These are phyloP conservation scores for Colletotrichum lupini DNA, from an alignment of 2,329 filamentous ascomycete species.

Conservation along the genomic window DNA sequence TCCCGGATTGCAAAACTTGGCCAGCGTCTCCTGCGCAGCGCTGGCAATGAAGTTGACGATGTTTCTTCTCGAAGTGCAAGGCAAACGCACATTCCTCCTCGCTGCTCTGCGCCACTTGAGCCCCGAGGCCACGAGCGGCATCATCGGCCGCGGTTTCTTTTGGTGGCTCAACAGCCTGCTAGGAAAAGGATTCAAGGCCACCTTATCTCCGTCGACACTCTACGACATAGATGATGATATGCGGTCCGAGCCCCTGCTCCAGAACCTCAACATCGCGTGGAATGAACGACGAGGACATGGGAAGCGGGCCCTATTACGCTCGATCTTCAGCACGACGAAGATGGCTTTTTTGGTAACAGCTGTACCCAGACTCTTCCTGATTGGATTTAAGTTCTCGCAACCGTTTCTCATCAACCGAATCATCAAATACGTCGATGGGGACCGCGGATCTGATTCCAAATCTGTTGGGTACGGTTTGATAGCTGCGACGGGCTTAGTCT, in stretches of 20 bases:
- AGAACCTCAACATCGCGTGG: constrained; percentile 39
- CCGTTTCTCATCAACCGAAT: constrained; percentile 40
- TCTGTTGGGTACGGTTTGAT: constrained; percentile 47
- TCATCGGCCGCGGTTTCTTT: constrained; percentile 45
- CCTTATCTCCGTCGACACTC: constrained; percentile 24
- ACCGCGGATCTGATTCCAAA: constrained; percentile 21
- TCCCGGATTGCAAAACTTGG: constrained; percentile 39
- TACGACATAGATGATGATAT: constrained; percentile 42
- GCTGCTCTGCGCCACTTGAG: neutral
- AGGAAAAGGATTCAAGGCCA: constrained; percentile 37
- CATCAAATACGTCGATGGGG: constrained; percentile 37
- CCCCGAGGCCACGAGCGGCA: constrained; percentile 37
- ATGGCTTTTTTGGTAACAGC: constrained; percentile 45
- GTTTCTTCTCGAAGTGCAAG: constrained; percentile 40
- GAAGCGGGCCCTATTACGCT: constrained; percentile 40
- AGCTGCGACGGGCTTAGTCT: constrained; percentile 45
- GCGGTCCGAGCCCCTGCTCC: constrained; percentile 42
- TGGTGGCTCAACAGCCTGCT: constrained; percentile 47
- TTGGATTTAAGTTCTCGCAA: constrained; percentile 45
- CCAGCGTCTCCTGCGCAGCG: constrained; percentile 39
- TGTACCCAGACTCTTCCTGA: constrained; percentile 41
- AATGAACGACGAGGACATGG: constrained; percentile 36
- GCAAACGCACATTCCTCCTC: constrained; percentile 12
- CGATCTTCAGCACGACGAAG: constrained; percentile 41
- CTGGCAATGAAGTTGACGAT: constrained; percentile 41